phyloP scores from a whole-genome alignment of 257 asterid species.

The Jaltomata sinuosa region DNA sequence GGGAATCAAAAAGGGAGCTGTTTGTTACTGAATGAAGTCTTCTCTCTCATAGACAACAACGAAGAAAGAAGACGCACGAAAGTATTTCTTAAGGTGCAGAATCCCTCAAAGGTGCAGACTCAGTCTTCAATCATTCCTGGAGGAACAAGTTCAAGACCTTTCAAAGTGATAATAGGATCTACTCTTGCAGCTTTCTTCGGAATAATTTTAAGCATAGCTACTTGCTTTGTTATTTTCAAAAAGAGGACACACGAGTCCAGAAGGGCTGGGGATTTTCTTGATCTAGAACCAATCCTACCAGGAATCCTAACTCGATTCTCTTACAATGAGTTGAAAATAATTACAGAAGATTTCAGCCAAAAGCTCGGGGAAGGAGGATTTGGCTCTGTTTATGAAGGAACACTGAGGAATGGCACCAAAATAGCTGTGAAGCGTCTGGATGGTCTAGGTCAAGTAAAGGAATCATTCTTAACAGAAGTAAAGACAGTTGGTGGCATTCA shows the following conservation, averaged over 20 bases:
- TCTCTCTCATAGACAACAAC: not conserved
- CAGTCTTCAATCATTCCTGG: not conserved
- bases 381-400: conserved; percentile 17
- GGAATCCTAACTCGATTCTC: conserved; percentile 1
- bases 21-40: not conserved
- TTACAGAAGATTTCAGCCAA: conserved; percentile 4
- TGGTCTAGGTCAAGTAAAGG: not conserved
- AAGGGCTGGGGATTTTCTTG: not conserved
- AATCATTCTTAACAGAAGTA: conserved; percentile 14
- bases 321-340: not conserved
- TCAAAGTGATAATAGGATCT: not conserved
- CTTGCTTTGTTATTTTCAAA: not conserved
- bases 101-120: not conserved
- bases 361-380: conserved; percentile 23
- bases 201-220: not conserved
- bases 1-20: not conserved
- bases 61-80: not conserved
- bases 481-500: conserved; percentile 10
- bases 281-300: not conserved
- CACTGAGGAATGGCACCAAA: not conserved
- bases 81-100: not conserved
- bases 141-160: not conserved
- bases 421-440: conserved; percentile 15
- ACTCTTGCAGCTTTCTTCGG: not conserved
- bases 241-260: not conserved